Evolutionary conservation across 768 basidiomycete species (phyloP).

Genomic region (Hydnum rufescens): DNA sequence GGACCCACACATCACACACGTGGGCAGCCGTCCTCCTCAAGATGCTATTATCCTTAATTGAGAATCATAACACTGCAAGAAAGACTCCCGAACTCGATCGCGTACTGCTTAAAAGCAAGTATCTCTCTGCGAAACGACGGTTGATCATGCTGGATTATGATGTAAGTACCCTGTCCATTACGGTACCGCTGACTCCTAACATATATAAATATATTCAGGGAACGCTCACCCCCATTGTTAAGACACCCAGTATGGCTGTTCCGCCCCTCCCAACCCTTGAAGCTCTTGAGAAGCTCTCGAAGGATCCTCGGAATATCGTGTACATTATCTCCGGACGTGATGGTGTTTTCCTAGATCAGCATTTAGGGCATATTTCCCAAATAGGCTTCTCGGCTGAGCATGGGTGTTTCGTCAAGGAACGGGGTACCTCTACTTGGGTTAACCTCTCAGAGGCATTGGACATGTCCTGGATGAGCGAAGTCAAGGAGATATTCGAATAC

Average conservation of each 20-base stretch:
- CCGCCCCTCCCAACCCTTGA: slow-evolving; percentile 56
- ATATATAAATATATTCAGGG: slow-evolving; percentile 30
- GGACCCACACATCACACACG: slow-evolving; percentile 82
- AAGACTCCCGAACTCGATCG: slow-evolving; percentile 70
- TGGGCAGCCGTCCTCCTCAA: slow-evolving; percentile 85
- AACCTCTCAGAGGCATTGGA: slow-evolving; percentile 85
- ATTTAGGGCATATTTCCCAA: slow-evolving; percentile 63
- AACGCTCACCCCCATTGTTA: slow-evolving; percentile 93
- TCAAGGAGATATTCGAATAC: slow-evolving; percentile 87
- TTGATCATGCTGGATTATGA: slow-evolving; percentile 94
- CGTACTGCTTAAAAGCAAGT: slow-evolving; percentile 35
- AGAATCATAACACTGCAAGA: slow-evolving; percentile 55
- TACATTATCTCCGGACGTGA: slow-evolving; percentile 98
- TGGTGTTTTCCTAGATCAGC: slow-evolving; percentile 74
- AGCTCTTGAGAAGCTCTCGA: slow-evolving; percentile 49
- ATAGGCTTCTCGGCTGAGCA: slow-evolving; percentile 94
- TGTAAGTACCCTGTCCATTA: slow-evolving; percentile 26
- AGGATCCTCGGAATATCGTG: slow-evolving; percentile 76
- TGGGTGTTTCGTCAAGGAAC: slow-evolving; percentile 73
- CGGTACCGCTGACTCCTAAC: slow-evolving; percentile 5
- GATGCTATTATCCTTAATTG: slow-evolving; percentile 69
- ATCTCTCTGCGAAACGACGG: slow-evolving; percentile 55
- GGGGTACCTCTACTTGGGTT: slow-evolving; percentile 46
- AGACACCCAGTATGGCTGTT: slow-evolving; percentile 69
- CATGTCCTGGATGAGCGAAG: slow-evolving; percentile 96